These are phyloP conservation scores for Castanea sativa DNA, from an alignment of 306 rosid species.

Conservation along the genomic window DNA sequence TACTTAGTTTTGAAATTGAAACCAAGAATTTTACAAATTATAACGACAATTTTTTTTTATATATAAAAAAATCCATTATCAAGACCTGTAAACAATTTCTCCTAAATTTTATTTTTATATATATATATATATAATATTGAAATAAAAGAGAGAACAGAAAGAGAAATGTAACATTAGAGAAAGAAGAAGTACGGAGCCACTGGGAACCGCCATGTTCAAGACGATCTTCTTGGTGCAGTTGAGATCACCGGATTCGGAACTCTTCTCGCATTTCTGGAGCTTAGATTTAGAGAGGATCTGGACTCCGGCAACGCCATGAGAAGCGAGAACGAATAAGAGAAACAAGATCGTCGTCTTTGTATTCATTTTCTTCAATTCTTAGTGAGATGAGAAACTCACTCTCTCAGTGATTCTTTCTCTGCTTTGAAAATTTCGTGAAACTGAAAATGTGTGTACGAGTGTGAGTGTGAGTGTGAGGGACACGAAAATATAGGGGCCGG, in stretches of 20 bases:
- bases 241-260: slow-evolving; percentile 55
- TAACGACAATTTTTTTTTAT: background rate
- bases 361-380: slow-evolving; percentile 4
- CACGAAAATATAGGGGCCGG: background rate
- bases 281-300: slow-evolving; percentile 90
- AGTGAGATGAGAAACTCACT: background rate
- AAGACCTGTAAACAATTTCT: background rate
- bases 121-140: background rate
- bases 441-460: background rate
- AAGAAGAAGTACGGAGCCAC: slow-evolving; percentile 59
- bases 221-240: slow-evolving; percentile 84
- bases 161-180: background rate
- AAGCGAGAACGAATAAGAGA: slow-evolving; percentile 23
- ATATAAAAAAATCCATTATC: background rate
- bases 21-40: background rate
- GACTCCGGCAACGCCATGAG: slow-evolving; percentile 31
- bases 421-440: too few relatives aligned
- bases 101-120: too few relatives aligned
- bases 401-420: background rate
- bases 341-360: slow-evolving; percentile 17
- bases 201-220: slow-evolving; percentile 80
- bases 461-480: background rate
- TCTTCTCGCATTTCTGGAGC: slow-evolving; percentile 84
- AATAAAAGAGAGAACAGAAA: background rate
- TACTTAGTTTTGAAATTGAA: background rate